Conservation (phyloP, 2,329 filamentous ascomycete genomes). For the Sarocladium strictum region DNA sequence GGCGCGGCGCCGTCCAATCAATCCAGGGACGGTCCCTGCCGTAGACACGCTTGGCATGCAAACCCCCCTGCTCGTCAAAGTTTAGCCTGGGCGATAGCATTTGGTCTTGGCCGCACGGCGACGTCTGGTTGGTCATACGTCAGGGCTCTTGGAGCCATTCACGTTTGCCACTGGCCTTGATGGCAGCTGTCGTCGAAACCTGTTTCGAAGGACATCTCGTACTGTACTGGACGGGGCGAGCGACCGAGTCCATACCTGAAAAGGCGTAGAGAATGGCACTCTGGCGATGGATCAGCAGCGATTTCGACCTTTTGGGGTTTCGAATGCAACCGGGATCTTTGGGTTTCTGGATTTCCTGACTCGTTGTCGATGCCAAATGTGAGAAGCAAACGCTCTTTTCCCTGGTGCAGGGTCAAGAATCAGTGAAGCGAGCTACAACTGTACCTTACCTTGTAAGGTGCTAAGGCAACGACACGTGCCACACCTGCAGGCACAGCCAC, state of each 20-base stretch:
- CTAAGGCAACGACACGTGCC: not conserved
- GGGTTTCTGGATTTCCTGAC: not conserved
- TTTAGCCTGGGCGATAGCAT: constrained; percentile 1
- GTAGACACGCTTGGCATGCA: constrained; percentile 7
- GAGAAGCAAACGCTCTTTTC: not conserved
- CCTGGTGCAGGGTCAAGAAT: not conserved
- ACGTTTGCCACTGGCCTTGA: constrained; percentile 1
- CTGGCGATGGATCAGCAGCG: not conserved
- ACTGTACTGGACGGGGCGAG: no score
- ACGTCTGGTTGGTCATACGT: not conserved
- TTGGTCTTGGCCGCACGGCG: not conserved
- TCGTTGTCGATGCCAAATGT: not conserved
- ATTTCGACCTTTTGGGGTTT: not conserved
- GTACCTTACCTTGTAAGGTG: no score
- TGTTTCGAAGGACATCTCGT: not conserved
- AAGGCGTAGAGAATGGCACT: not conserved
- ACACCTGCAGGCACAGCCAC: not conserved
- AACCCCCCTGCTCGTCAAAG: not conserved
- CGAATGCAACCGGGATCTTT: not conserved
- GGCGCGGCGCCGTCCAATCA: constrained; percentile 7
- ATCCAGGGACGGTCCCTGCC: constrained; percentile 2
- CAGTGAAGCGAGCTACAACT: no score
- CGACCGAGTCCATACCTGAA: not conserved
- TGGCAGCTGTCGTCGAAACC: constrained; percentile 7
- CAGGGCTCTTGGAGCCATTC: not conserved